Evolutionary conservation across 2,329 filamentous ascomycete species (phyloP).

Genomic region (Hypoxylon sp.): DNA sequence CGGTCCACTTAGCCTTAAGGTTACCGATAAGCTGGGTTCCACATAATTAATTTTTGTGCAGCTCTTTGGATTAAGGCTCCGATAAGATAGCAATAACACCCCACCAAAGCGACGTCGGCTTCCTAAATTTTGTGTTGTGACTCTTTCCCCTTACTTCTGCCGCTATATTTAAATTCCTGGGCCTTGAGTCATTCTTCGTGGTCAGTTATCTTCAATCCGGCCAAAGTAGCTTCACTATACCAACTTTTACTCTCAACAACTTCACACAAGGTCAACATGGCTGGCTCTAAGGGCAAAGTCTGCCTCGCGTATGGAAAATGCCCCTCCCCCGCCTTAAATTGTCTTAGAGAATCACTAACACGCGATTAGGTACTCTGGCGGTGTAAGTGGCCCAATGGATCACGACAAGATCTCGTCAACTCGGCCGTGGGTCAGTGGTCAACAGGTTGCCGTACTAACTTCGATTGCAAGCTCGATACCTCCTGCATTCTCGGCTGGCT

Average conservation of each 20-base stretch:
- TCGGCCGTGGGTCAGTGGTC: neutral
- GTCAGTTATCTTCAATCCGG: neutral
- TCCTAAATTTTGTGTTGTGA: conserved; percentile 2
- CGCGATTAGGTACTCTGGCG: neutral
- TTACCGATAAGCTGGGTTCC: conserved; percentile 1
- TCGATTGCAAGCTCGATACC: conserved; percentile 58
- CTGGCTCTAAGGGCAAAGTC: conserved; percentile 2
- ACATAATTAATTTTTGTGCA: neutral
- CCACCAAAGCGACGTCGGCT: conserved; percentile 4
- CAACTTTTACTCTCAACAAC: neutral
- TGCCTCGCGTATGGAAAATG: conserved; percentile 4
- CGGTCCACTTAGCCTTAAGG: conserved; percentile 5
- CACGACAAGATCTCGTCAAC: neutral
- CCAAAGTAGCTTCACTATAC: neutral
- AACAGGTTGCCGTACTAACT: neutral
- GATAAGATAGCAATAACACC: conserved; percentile 4
- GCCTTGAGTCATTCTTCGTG: neutral
- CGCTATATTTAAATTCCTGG: neutral
- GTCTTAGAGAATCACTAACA: neutral
- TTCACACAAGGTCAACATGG: neutral
- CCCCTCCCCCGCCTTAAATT: neutral
- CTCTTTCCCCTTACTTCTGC: neutral
- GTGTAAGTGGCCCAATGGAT: neutral
- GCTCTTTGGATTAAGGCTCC: neutral
- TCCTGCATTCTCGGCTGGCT: conserved; percentile 61